Evolutionary conservation across 2,329 filamentous ascomycete species (phyloP).

Genomic region (Venturia pyrina): DNA sequence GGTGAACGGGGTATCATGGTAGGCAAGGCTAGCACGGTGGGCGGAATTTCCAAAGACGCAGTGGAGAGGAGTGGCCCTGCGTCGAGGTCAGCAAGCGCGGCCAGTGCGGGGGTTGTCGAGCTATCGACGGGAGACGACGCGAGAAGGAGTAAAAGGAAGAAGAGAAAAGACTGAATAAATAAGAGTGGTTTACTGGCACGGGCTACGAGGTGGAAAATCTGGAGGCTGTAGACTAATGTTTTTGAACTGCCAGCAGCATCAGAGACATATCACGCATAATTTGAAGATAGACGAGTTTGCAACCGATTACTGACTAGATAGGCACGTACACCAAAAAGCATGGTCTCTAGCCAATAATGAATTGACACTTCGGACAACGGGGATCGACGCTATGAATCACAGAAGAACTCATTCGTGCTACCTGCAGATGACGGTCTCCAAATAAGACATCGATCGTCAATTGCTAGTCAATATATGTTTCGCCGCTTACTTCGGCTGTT

Average conservation of each 20-base stretch:
- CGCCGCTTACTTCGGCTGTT: too few relatives aligned
- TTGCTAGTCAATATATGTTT: too few relatives aligned
- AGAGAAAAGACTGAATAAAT: neutral
- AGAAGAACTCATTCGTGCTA: too few relatives aligned
- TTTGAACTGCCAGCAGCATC: neutral
- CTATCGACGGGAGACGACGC: neutral
- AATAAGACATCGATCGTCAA: too few relatives aligned
- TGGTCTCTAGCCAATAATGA: too few relatives aligned
- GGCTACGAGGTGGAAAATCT: neutral
- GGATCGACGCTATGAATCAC: too few relatives aligned
- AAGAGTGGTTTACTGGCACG: neutral
- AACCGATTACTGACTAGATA: too few relatives aligned
- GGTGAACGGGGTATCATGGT: constrained; percentile 7
- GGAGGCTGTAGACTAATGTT: neutral
- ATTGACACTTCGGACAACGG: too few relatives aligned
- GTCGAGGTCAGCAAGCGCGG: neutral
- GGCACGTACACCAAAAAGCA: too few relatives aligned
- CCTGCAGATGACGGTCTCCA: too few relatives aligned
- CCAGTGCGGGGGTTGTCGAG: neutral
- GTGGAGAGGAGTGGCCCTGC: neutral
- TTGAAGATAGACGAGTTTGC: too few relatives aligned
- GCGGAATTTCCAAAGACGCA: constrained; percentile 5
- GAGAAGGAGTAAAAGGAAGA: neutral
- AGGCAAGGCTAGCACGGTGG: constrained; percentile 1
- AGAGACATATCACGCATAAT: neutral